Evolutionary conservation across 116 monocot species (phyloP).

Genomic region (Posidonia oceanica): DNA sequence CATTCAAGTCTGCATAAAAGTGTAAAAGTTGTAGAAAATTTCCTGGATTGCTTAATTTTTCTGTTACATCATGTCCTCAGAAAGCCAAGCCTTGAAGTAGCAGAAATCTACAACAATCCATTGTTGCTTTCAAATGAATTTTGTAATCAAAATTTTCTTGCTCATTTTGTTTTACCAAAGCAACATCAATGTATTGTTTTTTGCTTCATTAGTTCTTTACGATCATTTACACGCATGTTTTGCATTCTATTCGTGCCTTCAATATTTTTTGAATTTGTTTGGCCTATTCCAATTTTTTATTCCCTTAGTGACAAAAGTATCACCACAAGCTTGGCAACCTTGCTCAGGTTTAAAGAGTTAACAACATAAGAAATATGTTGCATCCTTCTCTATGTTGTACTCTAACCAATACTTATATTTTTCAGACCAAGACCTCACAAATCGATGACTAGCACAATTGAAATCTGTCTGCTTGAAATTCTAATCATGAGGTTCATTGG

Average conservation of each 20-base stretch:
- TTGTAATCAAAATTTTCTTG: background rate
- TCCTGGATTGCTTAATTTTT: slow-evolving; percentile 8
- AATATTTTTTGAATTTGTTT: background rate
- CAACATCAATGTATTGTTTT: background rate
- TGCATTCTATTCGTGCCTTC: background rate
- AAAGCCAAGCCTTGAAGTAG: background rate
- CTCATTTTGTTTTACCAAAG: background rate
- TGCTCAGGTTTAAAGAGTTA: slow-evolving; percentile 3
- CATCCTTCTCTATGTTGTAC: slow-evolving; percentile 7
- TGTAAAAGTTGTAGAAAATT: slow-evolving; percentile 11
- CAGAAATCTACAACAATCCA: slow-evolving; percentile 3
- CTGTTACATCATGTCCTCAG: slow-evolving; percentile 14
- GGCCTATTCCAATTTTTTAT: slow-evolving; percentile 13
- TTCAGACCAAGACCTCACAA: background rate
- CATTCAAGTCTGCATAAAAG: background rate
- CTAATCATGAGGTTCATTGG: too few species aligned
- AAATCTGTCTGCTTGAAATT: background rate
- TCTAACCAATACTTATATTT: slow-evolving; percentile 5
- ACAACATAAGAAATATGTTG: slow-evolving; percentile 2
- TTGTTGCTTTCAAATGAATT: background rate
- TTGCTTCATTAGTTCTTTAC: background rate
- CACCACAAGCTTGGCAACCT: background rate
- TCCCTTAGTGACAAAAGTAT: background rate
- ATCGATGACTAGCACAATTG: background rate
- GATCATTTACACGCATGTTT: background rate